Percentiles rank a stretch among this genome's conserved stretches.
phyloP scores from a whole-genome alignment of 1,284 basidiomycete species.

The Austroboletus novae-zelandiae region DNA sequence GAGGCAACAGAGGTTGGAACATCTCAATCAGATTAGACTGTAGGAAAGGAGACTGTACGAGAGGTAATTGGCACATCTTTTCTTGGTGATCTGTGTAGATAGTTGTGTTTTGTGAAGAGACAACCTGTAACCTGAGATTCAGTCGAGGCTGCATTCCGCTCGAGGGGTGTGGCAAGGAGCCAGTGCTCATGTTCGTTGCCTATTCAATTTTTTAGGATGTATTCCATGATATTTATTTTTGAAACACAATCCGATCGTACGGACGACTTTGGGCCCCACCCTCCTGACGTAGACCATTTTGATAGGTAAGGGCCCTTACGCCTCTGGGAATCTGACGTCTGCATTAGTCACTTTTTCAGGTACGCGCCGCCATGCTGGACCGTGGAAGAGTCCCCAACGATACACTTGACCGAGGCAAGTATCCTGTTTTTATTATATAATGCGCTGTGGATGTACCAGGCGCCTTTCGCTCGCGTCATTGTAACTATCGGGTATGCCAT shows the following conservation, averaged over 20 bases:
- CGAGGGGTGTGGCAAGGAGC: no score
- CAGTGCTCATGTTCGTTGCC: neutral
- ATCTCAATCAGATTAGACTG: no score
- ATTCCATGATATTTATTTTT: slow-evolving; percentile 11
- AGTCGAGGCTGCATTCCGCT: no score
- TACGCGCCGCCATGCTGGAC: slow-evolving; percentile 80
- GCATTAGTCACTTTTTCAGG: slow-evolving; percentile 84
- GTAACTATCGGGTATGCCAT: slow-evolving; percentile 53
- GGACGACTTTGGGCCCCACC: neutral
- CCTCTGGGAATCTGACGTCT: slow-evolving; percentile 81
- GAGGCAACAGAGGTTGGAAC: no score
- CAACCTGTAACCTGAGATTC: no score
- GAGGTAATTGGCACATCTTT: no score
- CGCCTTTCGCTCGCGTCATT: slow-evolving; percentile 94
- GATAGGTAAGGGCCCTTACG: neutral
- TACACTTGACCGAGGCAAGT: slow-evolving; percentile 50
- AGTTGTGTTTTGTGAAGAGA: no score
- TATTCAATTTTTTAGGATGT: neutral
- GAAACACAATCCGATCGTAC: neutral
- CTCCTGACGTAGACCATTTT: neutral
- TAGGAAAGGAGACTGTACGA: no score
- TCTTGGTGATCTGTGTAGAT: no score
- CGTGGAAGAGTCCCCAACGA: slow-evolving; percentile 90
- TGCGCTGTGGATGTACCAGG: slow-evolving; percentile 47
- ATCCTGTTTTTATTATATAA: neutral